Percentiles rank a stretch among this genome's conserved stretches.
These are phyloP conservation scores for Bruguiera parviflora DNA, from an alignment of 345 rosid species.

Conservation along the genomic window DNA sequence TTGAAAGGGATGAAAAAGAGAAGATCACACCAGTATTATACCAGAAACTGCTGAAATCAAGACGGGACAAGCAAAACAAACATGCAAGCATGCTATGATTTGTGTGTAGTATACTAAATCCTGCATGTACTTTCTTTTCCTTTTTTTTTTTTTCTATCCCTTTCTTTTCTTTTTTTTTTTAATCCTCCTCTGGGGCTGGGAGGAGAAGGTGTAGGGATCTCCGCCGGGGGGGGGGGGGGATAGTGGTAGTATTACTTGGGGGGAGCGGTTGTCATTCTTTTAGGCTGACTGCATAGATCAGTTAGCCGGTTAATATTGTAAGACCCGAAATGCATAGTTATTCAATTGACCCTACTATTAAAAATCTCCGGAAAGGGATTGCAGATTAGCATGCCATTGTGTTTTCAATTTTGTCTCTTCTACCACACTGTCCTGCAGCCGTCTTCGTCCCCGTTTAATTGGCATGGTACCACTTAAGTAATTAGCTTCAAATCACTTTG, in stretches of 20 bases:
- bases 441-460: too few relatives aligned
- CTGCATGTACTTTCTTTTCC: conserved; percentile 4
- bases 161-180: background rate
- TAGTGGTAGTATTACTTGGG: too few relatives aligned
- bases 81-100: conserved; percentile 3
- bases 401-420: too few relatives aligned
- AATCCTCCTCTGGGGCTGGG: background rate
- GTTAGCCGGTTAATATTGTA: conserved; percentile 22
- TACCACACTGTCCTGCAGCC: too few relatives aligned
- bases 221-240: too few relatives aligned
- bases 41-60: conserved; percentile 8
- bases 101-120: conserved; percentile 11
- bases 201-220: background rate
- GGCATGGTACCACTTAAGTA: too few relatives aligned
- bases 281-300: background rate
- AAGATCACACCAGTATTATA: background rate
- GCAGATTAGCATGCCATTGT: too few relatives aligned
- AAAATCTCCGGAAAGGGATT: conserved; percentile 13
- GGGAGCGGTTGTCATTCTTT: background rate
- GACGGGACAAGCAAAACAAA: background rate
- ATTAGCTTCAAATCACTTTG: too few relatives aligned
- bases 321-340: conserved; percentile 18
- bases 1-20: background rate
- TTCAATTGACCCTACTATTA: conserved; percentile 17
- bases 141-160: background rate